Evolutionary conservation across 148 eudicot species (phyloP).

Genomic region (Silene uniflora): DNA sequence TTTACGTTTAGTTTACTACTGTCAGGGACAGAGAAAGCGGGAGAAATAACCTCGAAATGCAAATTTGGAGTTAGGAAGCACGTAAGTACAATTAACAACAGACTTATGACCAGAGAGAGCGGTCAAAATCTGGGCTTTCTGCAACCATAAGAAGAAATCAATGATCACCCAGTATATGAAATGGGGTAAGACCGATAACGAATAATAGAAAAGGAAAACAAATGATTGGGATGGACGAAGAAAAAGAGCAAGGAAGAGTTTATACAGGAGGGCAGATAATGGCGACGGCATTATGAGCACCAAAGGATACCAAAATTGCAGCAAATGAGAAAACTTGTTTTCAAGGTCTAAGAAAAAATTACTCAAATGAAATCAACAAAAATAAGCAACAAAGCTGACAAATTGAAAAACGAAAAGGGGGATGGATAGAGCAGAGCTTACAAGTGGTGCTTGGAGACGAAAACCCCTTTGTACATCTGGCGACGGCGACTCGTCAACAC

Average conservation of each 20-base stretch:
- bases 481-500: slow-evolving; percentile 49
- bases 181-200: too few species aligned
- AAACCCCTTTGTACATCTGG: slow-evolving; percentile 56
- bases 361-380: too few species aligned
- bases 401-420: not conserved
- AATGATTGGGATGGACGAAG: not conserved
- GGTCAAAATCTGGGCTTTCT: slow-evolving; percentile 78
- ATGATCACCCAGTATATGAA: not conserved
- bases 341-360: too few species aligned
- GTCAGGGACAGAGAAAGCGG: too few species aligned
- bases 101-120: slow-evolving; percentile 87
- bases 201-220: not conserved
- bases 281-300: slow-evolving; percentile 85
- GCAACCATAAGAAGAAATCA: slow-evolving; percentile 4
- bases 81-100: slow-evolving; percentile 76
- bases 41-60: slow-evolving; percentile 52
- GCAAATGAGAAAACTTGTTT: too few species aligned
- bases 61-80: slow-evolving; percentile 78
- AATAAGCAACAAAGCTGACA: too few species aligned
- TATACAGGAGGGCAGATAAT: slow-evolving; percentile 77
- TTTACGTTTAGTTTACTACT: too few species aligned
- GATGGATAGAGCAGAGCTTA: slow-evolving; percentile 26
- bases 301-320: slow-evolving; percentile 57
- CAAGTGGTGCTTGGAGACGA: slow-evolving; percentile 84
- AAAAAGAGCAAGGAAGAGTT: too few species aligned